Base-by-base conservation (phyloP, 2,329 filamentous ascomycete species). In the Epichloe uncinata region DNA sequence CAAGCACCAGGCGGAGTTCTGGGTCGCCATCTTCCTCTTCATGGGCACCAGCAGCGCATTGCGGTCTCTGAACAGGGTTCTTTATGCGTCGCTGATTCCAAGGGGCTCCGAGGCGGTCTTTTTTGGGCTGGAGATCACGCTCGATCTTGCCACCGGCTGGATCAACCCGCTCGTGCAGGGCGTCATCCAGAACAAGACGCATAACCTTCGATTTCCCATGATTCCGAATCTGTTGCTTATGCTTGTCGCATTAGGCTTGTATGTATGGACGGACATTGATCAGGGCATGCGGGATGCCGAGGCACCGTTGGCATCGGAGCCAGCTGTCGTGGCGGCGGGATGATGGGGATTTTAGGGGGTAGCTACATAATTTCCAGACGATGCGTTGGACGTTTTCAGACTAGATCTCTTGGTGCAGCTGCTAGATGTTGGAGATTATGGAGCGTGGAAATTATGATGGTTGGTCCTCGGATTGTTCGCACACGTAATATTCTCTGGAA, bases 141-240 rank as follows among this genome's bases (percentile, higher is more conserved):
- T 56, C 3, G 55, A 55, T 35, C 51, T 56, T 16, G 53, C 55
- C 2, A 56, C 55, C 3, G 55, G 55, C 2, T 56, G 53, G 55
- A 55, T 56, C 42, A 56, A 55, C 16, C 55, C 55, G 6, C 50
- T 56, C 4, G 53, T 56, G 4, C 53, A 56, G 40, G 55, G 53
- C 0, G 52, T 44, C 3, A 56, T 56, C 6, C 55, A 56, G 40
- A 45, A 56, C 26, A 47, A 41, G 12, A 56, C 53, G 22, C 55
- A 56, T n/a, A 56, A 56, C 33, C 35, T 56, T 34, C 50, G 55
- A 0, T 56, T 56, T 45, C 55, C 55, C 16, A 56, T 56, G 55
- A 45, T 56, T 35, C 55, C 55, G 15, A 54, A 56, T 45, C 45
- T 56, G 6, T 30, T 56, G n/a, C 52, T 55, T 8, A 55, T 55